Evolutionary conservation across 129 eudicot species (phyloP).

Genomic region (Dittrichia graveolens): DNA sequence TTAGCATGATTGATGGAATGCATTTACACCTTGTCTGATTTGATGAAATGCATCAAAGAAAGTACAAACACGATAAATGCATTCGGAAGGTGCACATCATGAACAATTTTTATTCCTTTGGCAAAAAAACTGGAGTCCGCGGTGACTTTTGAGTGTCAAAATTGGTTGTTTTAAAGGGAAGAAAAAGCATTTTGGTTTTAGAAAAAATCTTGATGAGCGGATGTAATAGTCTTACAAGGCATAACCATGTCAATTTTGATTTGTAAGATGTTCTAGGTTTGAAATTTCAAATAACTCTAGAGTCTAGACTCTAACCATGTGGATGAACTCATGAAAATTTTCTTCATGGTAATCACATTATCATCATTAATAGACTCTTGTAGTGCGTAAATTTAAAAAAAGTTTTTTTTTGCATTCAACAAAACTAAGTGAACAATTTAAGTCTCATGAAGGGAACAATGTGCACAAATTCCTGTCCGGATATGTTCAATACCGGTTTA

Average conservation of each 20-base stretch:
- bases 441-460: too few species aligned
- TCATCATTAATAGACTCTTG: neutral
- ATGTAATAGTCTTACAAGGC: too few species aligned
- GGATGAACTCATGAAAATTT: neutral
- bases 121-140: neutral
- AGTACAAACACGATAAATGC: neutral
- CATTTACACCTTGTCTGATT: neutral
- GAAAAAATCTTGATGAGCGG: neutral
- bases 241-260: neutral
- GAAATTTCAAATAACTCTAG: neutral
- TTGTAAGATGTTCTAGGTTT: neutral
- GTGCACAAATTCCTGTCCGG: too few species aligned
- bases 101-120: neutral
- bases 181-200: neutral
- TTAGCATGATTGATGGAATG: neutral
- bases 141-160: neutral
- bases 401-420: neutral
- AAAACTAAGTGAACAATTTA: neutral
- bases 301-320: neutral
- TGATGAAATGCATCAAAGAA: neutral
- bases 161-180: constrained; percentile 2
- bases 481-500: too few species aligned
- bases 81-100: neutral
- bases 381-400: neutral
- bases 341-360: neutral